phyloP scores from a whole-genome alignment of 2,329 filamentous ascomycete genomes.

The Emericellopsis cladophorae region DNA sequence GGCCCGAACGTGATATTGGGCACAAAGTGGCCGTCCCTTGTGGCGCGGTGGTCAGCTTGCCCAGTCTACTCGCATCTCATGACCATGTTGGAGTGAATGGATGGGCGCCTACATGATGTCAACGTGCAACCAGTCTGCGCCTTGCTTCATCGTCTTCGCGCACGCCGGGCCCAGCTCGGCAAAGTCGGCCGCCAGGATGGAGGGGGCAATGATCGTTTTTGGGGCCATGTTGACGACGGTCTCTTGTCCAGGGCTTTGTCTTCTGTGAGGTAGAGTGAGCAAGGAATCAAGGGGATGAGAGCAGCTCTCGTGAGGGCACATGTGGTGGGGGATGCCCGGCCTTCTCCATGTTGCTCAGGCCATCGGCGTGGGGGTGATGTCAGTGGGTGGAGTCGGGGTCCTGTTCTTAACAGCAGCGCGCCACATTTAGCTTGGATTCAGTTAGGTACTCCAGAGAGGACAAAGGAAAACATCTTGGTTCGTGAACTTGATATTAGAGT shows the following conservation, averaged over 20 bases:
- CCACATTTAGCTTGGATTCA: too few species aligned
- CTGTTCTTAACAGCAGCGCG: neutral
- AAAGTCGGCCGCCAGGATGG: constrained; percentile 97
- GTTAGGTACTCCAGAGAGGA: too few species aligned
- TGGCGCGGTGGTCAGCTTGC: too few species aligned
- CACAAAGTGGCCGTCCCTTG: constrained; percentile 95
- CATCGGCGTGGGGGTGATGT: neutral
- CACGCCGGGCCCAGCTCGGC: constrained; percentile 78
- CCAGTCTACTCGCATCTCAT: too few species aligned
- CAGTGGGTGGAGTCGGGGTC: neutral
- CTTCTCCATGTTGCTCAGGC: neutral
- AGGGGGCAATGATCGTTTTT: constrained; percentile 87
- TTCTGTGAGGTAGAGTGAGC: too few species aligned
- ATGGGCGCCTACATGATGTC: constrained; percentile 61
- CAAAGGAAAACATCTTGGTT: too few species aligned
- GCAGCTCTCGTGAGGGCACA: too few species aligned
- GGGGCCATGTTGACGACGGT: constrained; percentile 53
- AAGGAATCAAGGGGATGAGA: too few species aligned
- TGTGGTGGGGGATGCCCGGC: too few species aligned
- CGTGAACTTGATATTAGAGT: too few species aligned
- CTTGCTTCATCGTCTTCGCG: constrained; percentile 69
- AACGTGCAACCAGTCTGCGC: constrained; percentile 88
- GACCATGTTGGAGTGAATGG: neutral
- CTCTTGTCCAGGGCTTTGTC: too few species aligned
- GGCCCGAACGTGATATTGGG: constrained; percentile 97